These are phyloP conservation scores for Cryphonectria radicalis DNA, from an alignment of 2,329 filamentous ascomycete genomes.

Conservation along the genomic window DNA sequence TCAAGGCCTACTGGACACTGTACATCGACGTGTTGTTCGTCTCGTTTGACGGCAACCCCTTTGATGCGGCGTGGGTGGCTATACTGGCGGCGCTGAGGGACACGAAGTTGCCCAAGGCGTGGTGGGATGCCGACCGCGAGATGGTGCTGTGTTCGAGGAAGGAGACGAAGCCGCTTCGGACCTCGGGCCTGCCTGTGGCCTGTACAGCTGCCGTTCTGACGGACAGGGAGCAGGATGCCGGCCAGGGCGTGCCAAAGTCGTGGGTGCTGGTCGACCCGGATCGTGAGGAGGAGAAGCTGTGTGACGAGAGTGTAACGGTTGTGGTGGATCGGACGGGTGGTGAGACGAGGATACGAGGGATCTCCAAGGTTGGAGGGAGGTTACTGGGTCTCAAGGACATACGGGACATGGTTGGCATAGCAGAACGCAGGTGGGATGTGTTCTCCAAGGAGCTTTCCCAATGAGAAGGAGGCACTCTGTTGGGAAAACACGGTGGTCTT, in stretches of 20 bases:
- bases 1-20: constrained; percentile 91
- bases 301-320: constrained; percentile 80
- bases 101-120: constrained; percentile 76
- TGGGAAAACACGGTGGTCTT: neutral
- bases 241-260: constrained; percentile 51
- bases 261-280: constrained; percentile 92
- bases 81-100: constrained; percentile 79
- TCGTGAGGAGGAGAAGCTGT: constrained; percentile 83
- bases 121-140: constrained; percentile 84
- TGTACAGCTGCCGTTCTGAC: constrained; percentile 80
- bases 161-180: constrained; percentile 55
- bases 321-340: constrained; percentile 70
- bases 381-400: constrained; percentile 68
- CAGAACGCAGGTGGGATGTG: constrained; percentile 68
- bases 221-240: constrained; percentile 57
- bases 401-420: constrained; percentile 60
- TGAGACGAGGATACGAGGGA: constrained; percentile 63
- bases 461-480: neutral
- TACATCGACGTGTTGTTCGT: constrained; percentile 97
- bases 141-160: constrained; percentile 73
- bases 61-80: constrained; percentile 88
- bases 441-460: constrained; percentile 47
- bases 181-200: constrained; percentile 73
- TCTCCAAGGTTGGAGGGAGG: constrained; percentile 85
- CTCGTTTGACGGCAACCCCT: constrained; percentile 87